These are phyloP conservation scores for Chaetomium strumarium DNA, from an alignment of 2,329 filamentous ascomycete genomes.

Conservation along the genomic window DNA sequence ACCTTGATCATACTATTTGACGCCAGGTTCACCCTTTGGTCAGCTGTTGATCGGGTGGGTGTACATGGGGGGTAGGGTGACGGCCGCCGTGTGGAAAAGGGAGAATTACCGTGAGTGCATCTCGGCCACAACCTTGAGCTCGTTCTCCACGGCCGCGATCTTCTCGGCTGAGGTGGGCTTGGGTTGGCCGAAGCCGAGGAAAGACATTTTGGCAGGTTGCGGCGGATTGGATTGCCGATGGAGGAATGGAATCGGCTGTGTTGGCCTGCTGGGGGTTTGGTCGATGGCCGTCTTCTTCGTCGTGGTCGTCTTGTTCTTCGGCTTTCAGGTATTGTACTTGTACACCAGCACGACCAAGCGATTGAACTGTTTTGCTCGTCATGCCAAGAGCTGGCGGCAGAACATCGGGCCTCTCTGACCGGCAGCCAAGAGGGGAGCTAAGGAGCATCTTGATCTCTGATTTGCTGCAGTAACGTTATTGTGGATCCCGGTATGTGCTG, in stretches of 20 bases:
- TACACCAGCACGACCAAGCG: neutral
- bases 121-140: conserved; percentile 95
- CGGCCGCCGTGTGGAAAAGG: neutral
- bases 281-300: neutral
- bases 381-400: conserved; percentile 8
- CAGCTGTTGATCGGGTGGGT: neutral
- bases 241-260: neutral
- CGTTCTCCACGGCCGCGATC: conserved; percentile 90
- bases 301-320: neutral
- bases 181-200: conserved; percentile 48
- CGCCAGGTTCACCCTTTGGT: neutral
- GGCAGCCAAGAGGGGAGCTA: neutral
- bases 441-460: neutral
- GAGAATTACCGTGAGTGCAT: conserved; percentile 86
- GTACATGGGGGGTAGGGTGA: neutral
- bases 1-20: conserved; percentile 69
- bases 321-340: neutral
- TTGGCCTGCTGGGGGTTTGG: neutral
- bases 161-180: conserved; percentile 95
- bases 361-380: conserved; percentile 15
- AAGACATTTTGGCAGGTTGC: conserved; percentile 26
- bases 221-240: neutral
- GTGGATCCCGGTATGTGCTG: neutral
- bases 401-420: conserved; percentile 4
- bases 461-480: neutral